phyloP scores from a whole-genome alignment of 805 yeast species.

The Candida manassasensis region DNA sequence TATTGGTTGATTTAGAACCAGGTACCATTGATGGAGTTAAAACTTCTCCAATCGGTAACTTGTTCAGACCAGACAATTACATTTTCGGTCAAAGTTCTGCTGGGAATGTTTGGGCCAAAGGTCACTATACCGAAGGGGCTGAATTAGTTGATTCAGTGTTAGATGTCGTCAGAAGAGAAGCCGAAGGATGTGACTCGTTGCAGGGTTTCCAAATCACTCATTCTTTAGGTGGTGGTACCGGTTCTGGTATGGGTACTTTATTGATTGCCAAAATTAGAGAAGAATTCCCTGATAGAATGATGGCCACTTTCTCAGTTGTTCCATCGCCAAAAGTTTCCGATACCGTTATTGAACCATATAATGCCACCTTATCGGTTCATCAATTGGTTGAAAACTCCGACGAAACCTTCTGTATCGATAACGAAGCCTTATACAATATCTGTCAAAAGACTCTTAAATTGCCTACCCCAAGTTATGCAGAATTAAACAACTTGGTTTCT shows the following conservation, averaged over 20 bases:
- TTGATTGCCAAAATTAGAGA: constrained; percentile 82
- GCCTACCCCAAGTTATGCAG: constrained; percentile 71
- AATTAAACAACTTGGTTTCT: constrained; percentile 78
- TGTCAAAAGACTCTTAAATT: constrained; percentile 83
- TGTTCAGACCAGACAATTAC: constrained; percentile 89
- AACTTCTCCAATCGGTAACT: constrained; percentile 73
- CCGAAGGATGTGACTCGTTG: constrained; percentile 85
- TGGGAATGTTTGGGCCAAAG: constrained; percentile 96
- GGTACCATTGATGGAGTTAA: constrained; percentile 87
- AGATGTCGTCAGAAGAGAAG: constrained; percentile 90
- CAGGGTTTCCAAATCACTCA: constrained; percentile 88
- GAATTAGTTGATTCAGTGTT: constrained; percentile 86
- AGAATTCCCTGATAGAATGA: constrained; percentile 93
- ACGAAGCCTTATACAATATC: constrained; percentile 87
- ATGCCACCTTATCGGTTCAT: constrained; percentile 85
- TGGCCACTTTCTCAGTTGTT: constrained; percentile 90
- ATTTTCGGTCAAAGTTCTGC: constrained; percentile 90
- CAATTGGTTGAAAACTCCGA: constrained; percentile 88
- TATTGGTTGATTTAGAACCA: constrained; percentile 88
- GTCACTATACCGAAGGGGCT: constrained; percentile 95
- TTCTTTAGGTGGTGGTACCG: constrained; percentile 76
- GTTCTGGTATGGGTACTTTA: constrained; percentile 94
- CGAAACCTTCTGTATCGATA: constrained; percentile 93
- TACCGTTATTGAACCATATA: constrained; percentile 93
- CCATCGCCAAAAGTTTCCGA: constrained; percentile 91